Base-by-base conservation (phyloP, 2,329 filamentous ascomycete species). In the Pezicula radicicola region DNA sequence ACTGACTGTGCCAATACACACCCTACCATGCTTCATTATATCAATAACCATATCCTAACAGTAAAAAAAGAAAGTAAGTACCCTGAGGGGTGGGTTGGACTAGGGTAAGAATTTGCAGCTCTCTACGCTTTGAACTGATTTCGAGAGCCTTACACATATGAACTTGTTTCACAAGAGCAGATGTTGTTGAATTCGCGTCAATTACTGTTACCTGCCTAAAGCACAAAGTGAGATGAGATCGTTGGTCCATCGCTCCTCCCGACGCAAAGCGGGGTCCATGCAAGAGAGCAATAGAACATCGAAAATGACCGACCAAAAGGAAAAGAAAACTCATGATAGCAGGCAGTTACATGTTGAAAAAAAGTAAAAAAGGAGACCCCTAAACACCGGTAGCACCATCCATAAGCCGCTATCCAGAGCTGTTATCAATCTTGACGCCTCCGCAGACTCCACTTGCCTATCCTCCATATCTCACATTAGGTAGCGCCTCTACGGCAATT, bases 401-500 rank as follows among this genome's bases (percentile, higher is more conserved):
- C 25, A 42, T 27, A 40, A 21, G 21, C 42, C 42, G 42, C 27
- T 28, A 45, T 27, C 27, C 27, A 45, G 19, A 27, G 21, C 27
- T 45, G 42, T 45, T 28, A 28, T 28, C 42, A 45, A 45, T 45
- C 42, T 45, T 16, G 42, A 45, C 42, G 42, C 42, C 42, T 28
- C 42, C 27, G n/a, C 27, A 27, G n/a, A 28, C 42, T 16, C 21
- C 27, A 30, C 21, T 33, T 15, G 9, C 30, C 30, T 33, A 10
- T 13, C 30, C 12, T 33, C 30, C 30, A 33, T 33, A 33, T 33
- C 30, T 33, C 48, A 36, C 33, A 28, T 49, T 6, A 21, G n/a
- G 19, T 18, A 36, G n/a, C 28, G n/a, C 36, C 42, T 44, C 25
- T 7, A 46, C 42, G 50, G 21, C 16, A 36, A 25, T 25, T 25